These are phyloP conservation scores for Tubosaeta sp. DNA, from an alignment of 768 basidiomycete genomes.

Conservation along the genomic window DNA sequence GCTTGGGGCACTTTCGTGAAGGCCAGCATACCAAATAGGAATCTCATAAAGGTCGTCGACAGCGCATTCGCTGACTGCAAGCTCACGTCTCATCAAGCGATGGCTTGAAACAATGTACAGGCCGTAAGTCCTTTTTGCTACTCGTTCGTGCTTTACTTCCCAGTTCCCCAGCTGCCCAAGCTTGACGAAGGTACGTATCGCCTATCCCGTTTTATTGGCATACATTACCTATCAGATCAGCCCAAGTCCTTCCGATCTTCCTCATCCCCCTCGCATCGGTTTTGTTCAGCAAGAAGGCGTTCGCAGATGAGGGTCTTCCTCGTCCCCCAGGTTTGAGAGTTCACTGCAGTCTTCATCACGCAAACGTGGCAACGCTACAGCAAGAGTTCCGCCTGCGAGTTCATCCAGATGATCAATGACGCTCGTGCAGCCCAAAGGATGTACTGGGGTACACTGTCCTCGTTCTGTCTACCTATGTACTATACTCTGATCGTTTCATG, in stretches of 20 bases:
- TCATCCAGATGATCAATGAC: not conserved
- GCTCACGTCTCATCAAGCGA: not conserved
- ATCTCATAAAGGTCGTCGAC: not conserved
- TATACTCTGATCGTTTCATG: too few species aligned
- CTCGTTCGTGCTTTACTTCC: not conserved
- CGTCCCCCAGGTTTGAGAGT: not conserved
- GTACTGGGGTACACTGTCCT: not conserved
- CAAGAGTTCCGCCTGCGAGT: not conserved
- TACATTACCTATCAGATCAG: not conserved
- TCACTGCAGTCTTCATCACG: not conserved
- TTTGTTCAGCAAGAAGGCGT: not conserved
- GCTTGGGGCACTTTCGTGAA: not conserved
- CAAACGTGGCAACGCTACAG: not conserved
- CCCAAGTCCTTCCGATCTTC: not conserved
- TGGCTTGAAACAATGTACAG: not conserved
- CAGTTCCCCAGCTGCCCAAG: not conserved
- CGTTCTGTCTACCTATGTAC: too few species aligned
- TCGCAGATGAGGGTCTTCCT: not conserved
- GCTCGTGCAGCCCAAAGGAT: too few species aligned
- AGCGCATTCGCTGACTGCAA: not conserved
- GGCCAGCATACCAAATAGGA: not conserved
- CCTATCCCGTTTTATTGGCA: too few species aligned
- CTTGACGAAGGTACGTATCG: not conserved
- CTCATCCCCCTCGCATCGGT: not conserved
- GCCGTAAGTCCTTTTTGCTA: not conserved